A percentile compares a stretch with the other conserved stretches of the same genome.
These are phyloP conservation scores for Sclerotinia nivalis DNA, from an alignment of 2,329 filamentous ascomycete species.

Conservation along the genomic window DNA sequence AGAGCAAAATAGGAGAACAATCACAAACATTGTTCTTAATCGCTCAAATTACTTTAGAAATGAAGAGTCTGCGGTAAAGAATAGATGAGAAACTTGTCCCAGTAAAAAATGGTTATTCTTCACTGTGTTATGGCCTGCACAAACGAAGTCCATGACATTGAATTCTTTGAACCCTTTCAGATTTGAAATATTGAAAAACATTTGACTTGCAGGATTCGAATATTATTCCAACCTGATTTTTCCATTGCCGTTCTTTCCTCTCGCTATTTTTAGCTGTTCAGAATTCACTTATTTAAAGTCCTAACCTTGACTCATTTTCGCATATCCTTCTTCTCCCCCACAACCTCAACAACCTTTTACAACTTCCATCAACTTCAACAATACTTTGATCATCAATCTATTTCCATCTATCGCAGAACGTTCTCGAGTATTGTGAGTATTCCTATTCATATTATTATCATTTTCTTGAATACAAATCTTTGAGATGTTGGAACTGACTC, in stretches of 20 bases:
- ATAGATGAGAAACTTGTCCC: background rate
- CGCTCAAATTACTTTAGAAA: background rate
- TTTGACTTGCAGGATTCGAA: background rate
- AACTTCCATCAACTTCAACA: constrained; percentile 8
- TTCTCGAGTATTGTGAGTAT: background rate
- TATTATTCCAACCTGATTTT: background rate
- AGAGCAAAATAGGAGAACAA: background rate
- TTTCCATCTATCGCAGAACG: background rate
- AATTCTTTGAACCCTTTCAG: background rate
- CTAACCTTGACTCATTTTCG: background rate
- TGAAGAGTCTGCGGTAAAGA: background rate
- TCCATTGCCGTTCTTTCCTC: background rate
- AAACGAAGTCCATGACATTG: background rate
- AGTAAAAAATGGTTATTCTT: background rate
- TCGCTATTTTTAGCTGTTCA: background rate
- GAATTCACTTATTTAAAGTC: constrained; percentile 16
- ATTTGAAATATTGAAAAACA: background rate
- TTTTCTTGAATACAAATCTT: background rate
- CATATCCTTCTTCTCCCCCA: background rate
- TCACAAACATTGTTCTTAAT: no score
- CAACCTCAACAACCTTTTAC: constrained; percentile 12
- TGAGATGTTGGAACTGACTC: background rate
- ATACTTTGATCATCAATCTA: background rate
- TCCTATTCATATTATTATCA: background rate
- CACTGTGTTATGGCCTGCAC: background rate